phyloP scores from a whole-genome alignment of 805 yeast species.

The Yamadazyma takamatsuzukensis region DNA sequence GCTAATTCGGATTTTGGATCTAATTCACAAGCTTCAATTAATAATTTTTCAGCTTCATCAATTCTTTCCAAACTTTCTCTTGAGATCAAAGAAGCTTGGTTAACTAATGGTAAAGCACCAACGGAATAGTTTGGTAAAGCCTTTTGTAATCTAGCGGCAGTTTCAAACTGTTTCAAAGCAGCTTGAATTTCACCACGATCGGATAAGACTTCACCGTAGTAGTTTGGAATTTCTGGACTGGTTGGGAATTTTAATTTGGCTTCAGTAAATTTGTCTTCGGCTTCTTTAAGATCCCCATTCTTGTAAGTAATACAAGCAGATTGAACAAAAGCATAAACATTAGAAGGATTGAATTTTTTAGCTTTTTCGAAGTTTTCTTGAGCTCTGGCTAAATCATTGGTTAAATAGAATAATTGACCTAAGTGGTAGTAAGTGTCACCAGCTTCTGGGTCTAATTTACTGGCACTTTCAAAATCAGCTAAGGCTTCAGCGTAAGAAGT shows the following conservation, averaged over 20 bases:
- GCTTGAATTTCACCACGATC: constrained; percentile 70
- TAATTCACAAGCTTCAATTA: constrained; percentile 70
- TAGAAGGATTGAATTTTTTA: constrained; percentile 66
- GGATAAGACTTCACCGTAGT: constrained; percentile 89
- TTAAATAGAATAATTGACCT: constrained; percentile 86
- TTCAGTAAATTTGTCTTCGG: constrained; percentile 63
- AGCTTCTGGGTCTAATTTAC: constrained; percentile 60
- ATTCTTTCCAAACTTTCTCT: constrained; percentile 47
- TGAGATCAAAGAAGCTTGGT: constrained; percentile 75
- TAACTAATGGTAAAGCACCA: constrained; percentile 85
- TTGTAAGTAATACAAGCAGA: constrained; percentile 89
- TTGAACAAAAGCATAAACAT: constrained; percentile 85
- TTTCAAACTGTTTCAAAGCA: constrained; percentile 82
- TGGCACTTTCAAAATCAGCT: constrained; percentile 68
- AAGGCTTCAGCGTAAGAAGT: constrained; percentile 58
- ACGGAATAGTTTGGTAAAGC: constrained; percentile 65
- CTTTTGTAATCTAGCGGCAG: constrained; percentile 78
- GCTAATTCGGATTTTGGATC: constrained; percentile 93
- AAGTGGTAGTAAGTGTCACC: constrained; percentile 90
- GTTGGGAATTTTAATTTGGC: constrained; percentile 78
- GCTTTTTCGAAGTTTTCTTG: constrained; percentile 72
- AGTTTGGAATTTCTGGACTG: constrained; percentile 89
- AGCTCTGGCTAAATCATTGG: constrained; percentile 72
- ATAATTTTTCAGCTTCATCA: constrained; percentile 58
- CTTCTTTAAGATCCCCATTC: constrained; percentile 55